Conservation (phyloP, 371 early-diverging fungal species). For the Haplosporangium sp. region DNA sequence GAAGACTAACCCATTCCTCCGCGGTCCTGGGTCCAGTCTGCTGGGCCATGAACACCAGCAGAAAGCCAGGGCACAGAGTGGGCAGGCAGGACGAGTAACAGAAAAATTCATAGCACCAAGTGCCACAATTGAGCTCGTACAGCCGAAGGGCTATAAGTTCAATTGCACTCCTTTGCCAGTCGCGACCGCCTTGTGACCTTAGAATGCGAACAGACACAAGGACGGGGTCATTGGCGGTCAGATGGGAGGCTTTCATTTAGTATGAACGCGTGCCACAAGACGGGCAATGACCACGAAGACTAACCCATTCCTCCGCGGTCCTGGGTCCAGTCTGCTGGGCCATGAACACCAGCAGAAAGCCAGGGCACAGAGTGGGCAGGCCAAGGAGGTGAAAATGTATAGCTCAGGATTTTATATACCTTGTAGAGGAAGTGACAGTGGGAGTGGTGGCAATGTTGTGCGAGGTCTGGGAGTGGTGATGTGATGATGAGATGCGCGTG, state of each 20-base stretch:
- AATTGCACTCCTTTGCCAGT: constrained; percentile 24
- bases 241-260: constrained; percentile 7
- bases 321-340: constrained; percentile 11
- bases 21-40: constrained; percentile 15
- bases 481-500: no score
- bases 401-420: not conserved
- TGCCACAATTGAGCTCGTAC: constrained; percentile 13
- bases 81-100: constrained; percentile 6
- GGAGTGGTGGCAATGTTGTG: no score
- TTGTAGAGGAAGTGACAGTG: constrained; percentile 5
- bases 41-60: constrained; percentile 1
- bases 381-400: constrained; percentile 15
- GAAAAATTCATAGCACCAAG: constrained; percentile 8
- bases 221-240: constrained; percentile 17
- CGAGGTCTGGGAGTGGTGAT: no score
- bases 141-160: not conserved
- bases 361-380: constrained; percentile 16
- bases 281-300: constrained; percentile 20
- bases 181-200: constrained; percentile 4
- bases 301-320: constrained; percentile 6
- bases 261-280: constrained; percentile 18
- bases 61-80: constrained; percentile 15
- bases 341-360: constrained; percentile 3
- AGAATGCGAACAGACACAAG: not conserved
- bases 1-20: constrained; percentile 20